phyloP scores from a whole-genome alignment of 768 basidiomycete species.

The Exidia glandulosa region DNA sequence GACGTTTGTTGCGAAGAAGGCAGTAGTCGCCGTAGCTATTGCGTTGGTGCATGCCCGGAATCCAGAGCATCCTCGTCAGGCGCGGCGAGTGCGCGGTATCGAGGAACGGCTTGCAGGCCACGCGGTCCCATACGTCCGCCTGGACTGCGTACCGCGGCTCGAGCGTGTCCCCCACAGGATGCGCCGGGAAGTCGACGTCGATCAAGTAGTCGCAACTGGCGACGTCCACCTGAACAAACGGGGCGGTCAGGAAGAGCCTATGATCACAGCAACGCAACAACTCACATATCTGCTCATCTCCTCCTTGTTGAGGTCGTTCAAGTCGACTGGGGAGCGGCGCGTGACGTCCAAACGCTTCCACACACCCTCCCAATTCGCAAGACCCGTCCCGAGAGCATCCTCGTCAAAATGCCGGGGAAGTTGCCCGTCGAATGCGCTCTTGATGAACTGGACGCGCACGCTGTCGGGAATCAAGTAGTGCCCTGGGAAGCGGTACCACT shows the following conservation, averaged over 20 bases:
- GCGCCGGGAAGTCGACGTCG: slow-evolving; percentile 76
- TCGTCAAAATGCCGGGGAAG: slow-evolving; percentile 72
- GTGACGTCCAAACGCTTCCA: slow-evolving; percentile 51
- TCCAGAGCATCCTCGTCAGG: slow-evolving; percentile 68
- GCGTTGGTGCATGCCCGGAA: slow-evolving; percentile 51
- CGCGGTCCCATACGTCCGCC: slow-evolving; percentile 62
- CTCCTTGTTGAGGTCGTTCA: slow-evolving; percentile 87
- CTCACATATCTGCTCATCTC: slow-evolving; percentile 69
- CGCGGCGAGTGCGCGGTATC: slow-evolving; percentile 65
- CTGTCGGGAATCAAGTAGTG: slow-evolving; percentile 81
- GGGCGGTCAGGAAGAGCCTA: too few species aligned
- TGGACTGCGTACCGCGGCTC: slow-evolving; percentile 79
- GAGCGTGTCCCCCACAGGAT: slow-evolving; percentile 38
- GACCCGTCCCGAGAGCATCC: slow-evolving; percentile 4
- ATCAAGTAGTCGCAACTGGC: slow-evolving; percentile 80
- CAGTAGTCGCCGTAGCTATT: slow-evolving; percentile 90
- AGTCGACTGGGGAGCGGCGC: slow-evolving; percentile 41
- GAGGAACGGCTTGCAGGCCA: slow-evolving; percentile 73
- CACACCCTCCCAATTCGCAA: slow-evolving; percentile 20
- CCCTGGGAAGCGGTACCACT: slow-evolving; percentile 93
- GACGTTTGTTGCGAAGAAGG: slow-evolving; percentile 47
- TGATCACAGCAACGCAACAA: slow-evolving; percentile 11
- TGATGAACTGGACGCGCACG: slow-evolving; percentile 76
- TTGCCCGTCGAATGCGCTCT: slow-evolving; percentile 84
- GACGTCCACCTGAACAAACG: slow-evolving; percentile 44